Percentiles rank a stretch among this genome's conserved stretches.
Evolutionary conservation across 2,329 filamentous ascomycete genomes (phyloP).

Genomic region (Metarhizium sp.): DNA sequence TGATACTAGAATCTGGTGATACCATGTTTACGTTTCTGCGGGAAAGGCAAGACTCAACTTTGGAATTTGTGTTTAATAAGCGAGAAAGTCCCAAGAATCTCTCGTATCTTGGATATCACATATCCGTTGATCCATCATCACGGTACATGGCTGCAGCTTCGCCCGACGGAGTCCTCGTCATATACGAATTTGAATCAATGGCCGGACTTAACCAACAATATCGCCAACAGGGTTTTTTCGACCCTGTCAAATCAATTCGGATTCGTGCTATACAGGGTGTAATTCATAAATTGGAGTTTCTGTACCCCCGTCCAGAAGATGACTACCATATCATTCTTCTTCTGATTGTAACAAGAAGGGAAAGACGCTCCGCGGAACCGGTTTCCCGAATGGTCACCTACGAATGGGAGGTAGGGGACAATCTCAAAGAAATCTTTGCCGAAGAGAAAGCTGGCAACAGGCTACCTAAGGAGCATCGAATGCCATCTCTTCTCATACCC

Average conservation of each 20-base stretch:
- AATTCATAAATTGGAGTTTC: slow-evolving; percentile 82
- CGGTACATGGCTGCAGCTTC: slow-evolving; percentile 61
- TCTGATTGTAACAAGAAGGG: slow-evolving; percentile 44
- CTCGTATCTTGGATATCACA: slow-evolving; percentile 51
- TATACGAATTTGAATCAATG: slow-evolving; percentile 60
- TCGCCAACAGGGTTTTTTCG: slow-evolving; percentile 31
- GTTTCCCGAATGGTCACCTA: slow-evolving; percentile 45
- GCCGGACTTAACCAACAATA: slow-evolving; percentile 41
- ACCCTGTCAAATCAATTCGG: slow-evolving; percentile 44
- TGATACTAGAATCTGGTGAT: slow-evolving; percentile 65
- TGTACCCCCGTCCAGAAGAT: slow-evolving; percentile 60
- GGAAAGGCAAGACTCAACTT: slow-evolving; percentile 29
- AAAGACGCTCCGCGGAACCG: slow-evolving; percentile 15
- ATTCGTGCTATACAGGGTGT: slow-evolving; percentile 51
- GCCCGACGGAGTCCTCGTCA: slow-evolving; percentile 57
- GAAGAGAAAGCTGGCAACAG: slow-evolving; percentile 39
- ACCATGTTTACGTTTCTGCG: slow-evolving; percentile 68
- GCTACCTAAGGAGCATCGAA: slow-evolving; percentile 40
- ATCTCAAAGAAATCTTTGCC: slow-evolving; percentile 34
- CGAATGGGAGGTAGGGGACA: slow-evolving; percentile 48
- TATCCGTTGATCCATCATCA: slow-evolving; percentile 72
- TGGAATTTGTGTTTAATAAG: slow-evolving; percentile 52
- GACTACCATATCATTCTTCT: slow-evolving; percentile 68
- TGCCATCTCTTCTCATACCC: slow-evolving; percentile 64
- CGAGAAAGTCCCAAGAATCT: slow-evolving; percentile 49